Evolutionary conservation across 805 yeast species (phyloP), one percentile per base, ranked within the genome.

Genomic region (Starmera dryadoides): DNA sequence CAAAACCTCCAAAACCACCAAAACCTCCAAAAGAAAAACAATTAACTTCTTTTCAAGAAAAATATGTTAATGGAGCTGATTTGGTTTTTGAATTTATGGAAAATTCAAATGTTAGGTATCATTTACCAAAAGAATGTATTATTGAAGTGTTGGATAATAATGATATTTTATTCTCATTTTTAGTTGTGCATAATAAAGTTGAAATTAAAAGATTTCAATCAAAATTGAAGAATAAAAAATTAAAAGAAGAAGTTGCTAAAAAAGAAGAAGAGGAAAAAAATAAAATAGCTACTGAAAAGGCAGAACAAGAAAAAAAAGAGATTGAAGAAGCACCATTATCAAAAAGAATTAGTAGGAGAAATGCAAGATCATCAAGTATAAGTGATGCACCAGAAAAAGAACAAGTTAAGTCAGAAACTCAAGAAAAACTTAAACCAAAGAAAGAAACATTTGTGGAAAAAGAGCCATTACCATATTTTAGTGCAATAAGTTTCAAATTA

Each of bases 41-140:
- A 48, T 60, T 85, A 37, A 83, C 93, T 0, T 80, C 88, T 0
- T 83, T 84, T 50, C 94, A 85, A 52, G 89, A 81, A 48, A 73
- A 78, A 55, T 84, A 83, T 50, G 63, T 75, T 18, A 57, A 72
- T 29, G 75, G 77, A 49, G 87, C 94, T 1, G 82, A 86, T 38
- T 56, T 93, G 30, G 80, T 88, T 6, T 80, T 91, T 57, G 98
- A 93, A 58, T 91, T 79, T 62, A 72, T 73, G 21, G 98, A 93
- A 50, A 81, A 79, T 55, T 75, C 93, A 0, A 71, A 80, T 34
- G 80, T 80, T 7, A 71, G 98, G 42, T 91, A 73, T 51, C 63
- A 73, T 42, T 55, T 91, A 1, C 97, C 98, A 0, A 79, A 79
- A 46, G 76, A 86, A 45, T 73, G 94, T 1, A 72, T 91, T 3